Evolutionary conservation across 2,329 filamentous ascomycete species (phyloP).

Genomic region (Dichotomopilus funicola): DNA sequence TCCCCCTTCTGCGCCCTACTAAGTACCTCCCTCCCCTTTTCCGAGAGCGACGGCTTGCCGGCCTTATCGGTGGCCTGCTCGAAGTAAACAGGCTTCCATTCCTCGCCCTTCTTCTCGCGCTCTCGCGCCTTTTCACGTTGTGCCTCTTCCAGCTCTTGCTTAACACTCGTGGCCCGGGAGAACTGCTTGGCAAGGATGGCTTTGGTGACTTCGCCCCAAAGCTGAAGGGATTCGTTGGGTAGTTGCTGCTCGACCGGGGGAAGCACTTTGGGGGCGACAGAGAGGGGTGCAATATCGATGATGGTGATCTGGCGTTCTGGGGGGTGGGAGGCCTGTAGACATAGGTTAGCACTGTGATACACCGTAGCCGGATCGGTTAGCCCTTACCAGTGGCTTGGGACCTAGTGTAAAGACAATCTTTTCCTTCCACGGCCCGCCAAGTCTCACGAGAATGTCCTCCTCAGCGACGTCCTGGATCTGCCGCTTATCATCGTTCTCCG

Average conservation of each 20-base stretch:
- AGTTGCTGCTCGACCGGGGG: conserved; percentile 75
- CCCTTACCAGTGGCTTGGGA: conserved; percentile 54
- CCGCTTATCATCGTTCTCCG: conserved; percentile 72
- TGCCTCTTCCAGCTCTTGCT: conserved; percentile 84
- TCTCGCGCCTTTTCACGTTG: conserved; percentile 81
- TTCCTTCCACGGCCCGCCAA: conserved; percentile 83
- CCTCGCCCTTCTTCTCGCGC: conserved; percentile 60
- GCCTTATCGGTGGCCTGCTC: conserved; percentile 23
- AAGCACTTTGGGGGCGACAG: conserved; percentile 68
- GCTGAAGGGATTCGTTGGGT: conserved; percentile 78
- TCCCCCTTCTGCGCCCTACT: conserved; percentile 22
- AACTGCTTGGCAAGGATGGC: conserved; percentile 82
- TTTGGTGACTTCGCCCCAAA: conserved; percentile 83
- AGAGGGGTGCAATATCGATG: conserved; percentile 80
- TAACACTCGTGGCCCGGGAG: conserved; percentile 73
- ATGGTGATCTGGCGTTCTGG: conserved; percentile 63
- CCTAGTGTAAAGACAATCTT: conserved; percentile 57
- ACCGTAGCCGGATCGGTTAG: too few relatives aligned
- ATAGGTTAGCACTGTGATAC: not conserved
- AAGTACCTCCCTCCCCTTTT: conserved; percentile 24
- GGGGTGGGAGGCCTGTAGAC: conserved; percentile 38
- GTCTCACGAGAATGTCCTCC: conserved; percentile 71
- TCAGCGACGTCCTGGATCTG: conserved; percentile 82
- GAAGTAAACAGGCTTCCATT: conserved; percentile 88
- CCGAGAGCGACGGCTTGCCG: conserved; percentile 24